Conservation (phyloP, 1,139 yeast genomes). For the Pichia sp. region DNA sequence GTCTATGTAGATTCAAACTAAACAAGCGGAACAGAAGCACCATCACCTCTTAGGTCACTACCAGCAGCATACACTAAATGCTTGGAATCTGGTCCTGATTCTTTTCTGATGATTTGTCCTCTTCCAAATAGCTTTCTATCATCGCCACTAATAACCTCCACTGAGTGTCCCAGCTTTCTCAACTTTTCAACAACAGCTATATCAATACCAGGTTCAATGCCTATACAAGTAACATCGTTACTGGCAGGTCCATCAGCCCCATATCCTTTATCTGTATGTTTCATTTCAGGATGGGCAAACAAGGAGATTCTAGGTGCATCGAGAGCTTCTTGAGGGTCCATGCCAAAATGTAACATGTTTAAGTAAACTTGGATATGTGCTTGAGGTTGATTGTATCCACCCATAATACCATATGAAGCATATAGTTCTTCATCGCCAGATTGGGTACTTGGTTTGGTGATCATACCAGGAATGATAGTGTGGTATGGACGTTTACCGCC, state of each 20-base stretch:
- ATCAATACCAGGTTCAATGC: slow-evolving; percentile 62
- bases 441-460: slow-evolving; percentile 39
- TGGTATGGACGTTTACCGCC: slow-evolving; percentile 78
- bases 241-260: slow-evolving; percentile 70
- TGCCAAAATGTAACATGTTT: slow-evolving; percentile 58
- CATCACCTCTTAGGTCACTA: slow-evolving; percentile 77
- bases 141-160: slow-evolving; percentile 43
- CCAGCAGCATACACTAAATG: slow-evolving; percentile 61
- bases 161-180: slow-evolving; percentile 54
- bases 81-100: slow-evolving; percentile 28
- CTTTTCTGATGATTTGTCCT: slow-evolving; percentile 66
- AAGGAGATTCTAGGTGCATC: slow-evolving; percentile 75
- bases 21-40: slow-evolving; percentile 56
- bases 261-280: slow-evolving; percentile 46
- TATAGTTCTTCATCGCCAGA: slow-evolving; percentile 44
- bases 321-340: slow-evolving; percentile 69
- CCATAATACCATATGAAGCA: slow-evolving; percentile 82
- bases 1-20: not conserved
- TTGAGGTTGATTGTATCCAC: slow-evolving; percentile 84
- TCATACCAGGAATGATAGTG: slow-evolving; percentile 81
- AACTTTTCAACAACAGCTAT: slow-evolving; percentile 42
- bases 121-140: slow-evolving; percentile 55
- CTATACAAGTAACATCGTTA: slow-evolving; percentile 54
- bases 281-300: slow-evolving; percentile 43
- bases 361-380: slow-evolving; percentile 78